Base-by-base conservation (phyloP, 179 eudicot species). In the Pouteria campechiana region DNA sequence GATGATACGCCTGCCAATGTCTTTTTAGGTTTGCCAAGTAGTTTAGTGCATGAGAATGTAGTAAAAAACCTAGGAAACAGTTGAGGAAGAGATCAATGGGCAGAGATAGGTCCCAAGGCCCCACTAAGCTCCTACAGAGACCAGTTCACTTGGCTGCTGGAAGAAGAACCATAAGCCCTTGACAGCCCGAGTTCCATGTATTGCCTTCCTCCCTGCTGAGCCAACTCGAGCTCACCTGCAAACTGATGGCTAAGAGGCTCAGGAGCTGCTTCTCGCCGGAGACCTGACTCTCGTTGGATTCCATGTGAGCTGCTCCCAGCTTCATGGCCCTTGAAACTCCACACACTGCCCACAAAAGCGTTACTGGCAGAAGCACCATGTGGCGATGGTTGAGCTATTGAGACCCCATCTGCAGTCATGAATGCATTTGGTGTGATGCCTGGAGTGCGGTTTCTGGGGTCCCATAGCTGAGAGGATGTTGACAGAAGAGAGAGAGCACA, bases 401-500 rank as follows among this genome's bases (percentile, higher is more conserved):
- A 32, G 7, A 72, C 39, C 23, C 67, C 81, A 24, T 61, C 63
- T n/a, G n/a, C n/a, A 30, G 63, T 60, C 41, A 64, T 60, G 45
- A 69, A 57, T 72, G 31, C 60, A 50, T 49, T 59, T 0, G 34
- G 41, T 49, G 52, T 76, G 30, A 67, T 70, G 56, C 61, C 47
- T 21, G 70, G 64, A 50, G 81, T 30, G 24, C 52, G 74, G 69
- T 52, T 69, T 60, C 66, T 68, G 59, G 82, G 67, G 76, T 55
- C 70, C 84, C 94, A 80, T 35, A 80, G 54, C 59, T 78, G 85
- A 68, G 59, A n/a, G n/a, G n/a, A n/a, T n/a, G n/a, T 81, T 89
- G 97, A 89, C 97, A 89, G 97, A 89, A 89, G 95, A 89, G 97
- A 89, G 97, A 85, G 95, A 89, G 95, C 97, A 89, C 95, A 45